phyloP scores from a whole-genome alignment of 2,329 filamentous ascomycete genomes.

The Verticillium nonalfalfae region DNA sequence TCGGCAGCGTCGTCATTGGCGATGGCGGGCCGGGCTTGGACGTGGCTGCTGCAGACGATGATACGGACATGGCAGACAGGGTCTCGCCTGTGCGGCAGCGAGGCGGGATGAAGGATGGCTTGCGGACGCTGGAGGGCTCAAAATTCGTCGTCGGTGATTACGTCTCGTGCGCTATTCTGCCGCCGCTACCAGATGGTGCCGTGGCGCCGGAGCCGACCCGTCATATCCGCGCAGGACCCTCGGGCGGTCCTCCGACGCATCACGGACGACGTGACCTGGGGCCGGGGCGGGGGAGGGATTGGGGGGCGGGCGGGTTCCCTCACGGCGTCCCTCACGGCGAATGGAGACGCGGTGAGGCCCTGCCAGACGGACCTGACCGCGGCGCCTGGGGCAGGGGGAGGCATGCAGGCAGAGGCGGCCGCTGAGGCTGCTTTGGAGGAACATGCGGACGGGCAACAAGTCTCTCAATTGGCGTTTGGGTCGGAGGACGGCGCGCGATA shows the following conservation, averaged over 20 bases:
- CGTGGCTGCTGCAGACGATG: conserved; percentile 23
- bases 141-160: conserved; percentile 88
- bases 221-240: background rate
- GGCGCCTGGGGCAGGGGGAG: conserved; percentile 38
- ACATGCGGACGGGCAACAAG: background rate
- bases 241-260: background rate
- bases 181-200: conserved; percentile 66
- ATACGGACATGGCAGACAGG: conserved; percentile 24
- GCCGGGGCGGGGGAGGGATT: conserved; percentile 26
- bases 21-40: conserved; percentile 30
- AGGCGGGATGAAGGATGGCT: conserved; percentile 39
- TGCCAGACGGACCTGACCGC: conserved; percentile 39
- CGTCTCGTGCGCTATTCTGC: conserved; percentile 74
- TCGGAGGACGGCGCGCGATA: background rate
- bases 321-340: conserved; percentile 44
- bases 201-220: conserved; percentile 56
- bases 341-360: conserved; percentile 59
- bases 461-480: background rate
- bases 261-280: conserved; percentile 9
- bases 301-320: conserved; percentile 30
- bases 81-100: conserved; percentile 11
- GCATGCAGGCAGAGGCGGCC: background rate
- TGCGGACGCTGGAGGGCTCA: conserved; percentile 63
- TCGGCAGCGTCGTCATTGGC: conserved; percentile 79
- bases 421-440: background rate